phyloP scores from a whole-genome alignment of 495 filamentous ascomycete genomes.

The Neurospora terricola region DNA sequence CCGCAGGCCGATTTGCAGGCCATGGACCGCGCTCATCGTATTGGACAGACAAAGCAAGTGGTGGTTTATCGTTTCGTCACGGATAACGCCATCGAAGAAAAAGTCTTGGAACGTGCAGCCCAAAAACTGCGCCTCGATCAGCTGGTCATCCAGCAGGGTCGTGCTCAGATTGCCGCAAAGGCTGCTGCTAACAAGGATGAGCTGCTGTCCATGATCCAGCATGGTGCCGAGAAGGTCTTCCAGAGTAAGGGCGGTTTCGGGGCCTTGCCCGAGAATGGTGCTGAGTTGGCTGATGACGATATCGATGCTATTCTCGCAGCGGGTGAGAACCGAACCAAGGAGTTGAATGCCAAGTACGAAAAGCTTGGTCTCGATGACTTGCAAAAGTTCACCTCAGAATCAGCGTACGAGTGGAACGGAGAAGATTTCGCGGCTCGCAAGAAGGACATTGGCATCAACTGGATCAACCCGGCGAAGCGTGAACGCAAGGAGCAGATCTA shows the following conservation, averaged over 20 bases:
- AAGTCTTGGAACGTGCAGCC: slow-evolving; percentile 92
- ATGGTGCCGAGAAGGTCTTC: slow-evolving; percentile 93
- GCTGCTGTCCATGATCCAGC: slow-evolving; percentile 94
- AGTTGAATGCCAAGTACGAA: slow-evolving; percentile 87
- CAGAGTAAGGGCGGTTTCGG: slow-evolving; percentile 53
- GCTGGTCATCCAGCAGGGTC: slow-evolving; percentile 98
- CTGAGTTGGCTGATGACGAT: slow-evolving; percentile 70
- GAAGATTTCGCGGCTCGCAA: slow-evolving; percentile 86
- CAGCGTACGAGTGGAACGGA: slow-evolving; percentile 97
- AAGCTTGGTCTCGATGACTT: slow-evolving; percentile 97
- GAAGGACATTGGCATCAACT: slow-evolving; percentile 88
- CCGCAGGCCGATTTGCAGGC: slow-evolving; percentile 97
- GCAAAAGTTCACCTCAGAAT: slow-evolving; percentile 95
- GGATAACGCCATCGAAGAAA: slow-evolving; percentile 96
- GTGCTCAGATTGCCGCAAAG: slow-evolving; percentile 83
- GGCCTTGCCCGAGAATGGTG: slow-evolving; percentile 43
- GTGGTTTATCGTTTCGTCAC: slow-evolving; percentile 94
- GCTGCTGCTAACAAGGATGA: slow-evolving; percentile 89
- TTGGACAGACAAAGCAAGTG: slow-evolving; percentile 97
- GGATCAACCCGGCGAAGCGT: slow-evolving; percentile 98
- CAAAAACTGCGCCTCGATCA: slow-evolving; percentile 97
- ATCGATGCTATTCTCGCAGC: slow-evolving; percentile 79
- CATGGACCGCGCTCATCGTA: slow-evolving; percentile 97
- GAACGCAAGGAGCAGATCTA: slow-evolving; percentile 98
- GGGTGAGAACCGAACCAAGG: slow-evolving; percentile 80